Evolutionary conservation across 140 eudicot genomes (phyloP), one percentile per base, ranked within the genome.

Genomic region (Oenanthe javanica): DNA sequence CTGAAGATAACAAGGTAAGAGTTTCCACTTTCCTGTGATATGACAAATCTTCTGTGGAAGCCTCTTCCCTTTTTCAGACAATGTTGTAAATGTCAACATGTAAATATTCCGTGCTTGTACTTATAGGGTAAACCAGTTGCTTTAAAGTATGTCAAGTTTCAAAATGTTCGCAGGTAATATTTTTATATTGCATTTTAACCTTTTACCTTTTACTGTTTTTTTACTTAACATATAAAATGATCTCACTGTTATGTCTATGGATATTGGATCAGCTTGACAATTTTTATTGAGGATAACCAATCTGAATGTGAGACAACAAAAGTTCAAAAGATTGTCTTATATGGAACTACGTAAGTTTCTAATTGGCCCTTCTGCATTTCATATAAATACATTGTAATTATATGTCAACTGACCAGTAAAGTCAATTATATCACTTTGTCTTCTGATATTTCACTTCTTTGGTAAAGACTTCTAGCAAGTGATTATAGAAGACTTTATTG

Each of bases 131-230:
- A 89, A 80, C 99, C 97, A 36, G 89, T 90, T 23, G 81, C 87
- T 71, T 79, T 95, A 85, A 95, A 95, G 87, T 95, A 95, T 82
- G 99, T 95, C 66, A 95, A 95, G 89, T 95, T 95, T 84, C 99
- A 95, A 81, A 95, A 95, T 83, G 97, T 95, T 63, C 99, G 97
- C 87, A 95, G 96, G 98, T 94, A 82, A 61, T 77, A 21, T 77
- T 78, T 45, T 52, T 11, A 49, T 54, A 21, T 55, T 71, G n/a
- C 52, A 27, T n/a, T 76, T 61, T 45, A 48, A 14, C 45, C 6
- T 15, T 54, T 80, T 50, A 49, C 43, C 36, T 10, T 73, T 74
- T 1, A 51, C 11, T 59, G 55, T 21, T 66, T 51, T 18, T 64
- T 19, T 74, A 6, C 66, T 75, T 5, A 14, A 31, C 27, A 46